Evolutionary conservation across 305 asterid species (phyloP).

Genomic region (Rubia tinctorum): DNA sequence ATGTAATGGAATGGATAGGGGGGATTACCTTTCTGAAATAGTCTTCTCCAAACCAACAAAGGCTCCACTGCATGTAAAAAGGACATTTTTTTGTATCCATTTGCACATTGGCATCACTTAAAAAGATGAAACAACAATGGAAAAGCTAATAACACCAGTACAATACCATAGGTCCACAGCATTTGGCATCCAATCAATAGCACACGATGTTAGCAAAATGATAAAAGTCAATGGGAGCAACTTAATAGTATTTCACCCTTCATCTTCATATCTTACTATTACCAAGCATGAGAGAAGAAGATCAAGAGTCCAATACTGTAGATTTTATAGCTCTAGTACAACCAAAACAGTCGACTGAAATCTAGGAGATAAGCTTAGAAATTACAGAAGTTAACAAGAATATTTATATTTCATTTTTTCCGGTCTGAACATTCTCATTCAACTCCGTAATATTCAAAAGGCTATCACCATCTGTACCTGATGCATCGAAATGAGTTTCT

Average conservation of each 20-base stretch:
- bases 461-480: conserved; percentile 86
- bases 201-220: background rate
- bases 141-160: conserved; percentile 15
- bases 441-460: conserved; percentile 77
- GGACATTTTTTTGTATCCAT: conserved; percentile 58
- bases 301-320: background rate
- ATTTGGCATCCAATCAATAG: too few relatives aligned
- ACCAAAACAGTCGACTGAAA: background rate
- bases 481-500: conserved; percentile 90
- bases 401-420: background rate
- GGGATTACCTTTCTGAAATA: conserved; percentile 71
- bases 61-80: conserved; percentile 84
- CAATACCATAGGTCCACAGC: background rate
- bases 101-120: conserved; percentile 37
- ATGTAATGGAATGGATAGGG: background rate
- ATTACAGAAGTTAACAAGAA: background rate
- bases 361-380: background rate
- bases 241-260: background rate
- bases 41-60: conserved; percentile 75
- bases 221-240: background rate
- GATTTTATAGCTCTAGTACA: background rate
- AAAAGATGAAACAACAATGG: conserved; percentile 12
- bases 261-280: background rate
- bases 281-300: background rate
- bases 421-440: conserved; percentile 66